Conservation (phyloP, 306 rosid genomes). For the Abrus precatorius region DNA sequence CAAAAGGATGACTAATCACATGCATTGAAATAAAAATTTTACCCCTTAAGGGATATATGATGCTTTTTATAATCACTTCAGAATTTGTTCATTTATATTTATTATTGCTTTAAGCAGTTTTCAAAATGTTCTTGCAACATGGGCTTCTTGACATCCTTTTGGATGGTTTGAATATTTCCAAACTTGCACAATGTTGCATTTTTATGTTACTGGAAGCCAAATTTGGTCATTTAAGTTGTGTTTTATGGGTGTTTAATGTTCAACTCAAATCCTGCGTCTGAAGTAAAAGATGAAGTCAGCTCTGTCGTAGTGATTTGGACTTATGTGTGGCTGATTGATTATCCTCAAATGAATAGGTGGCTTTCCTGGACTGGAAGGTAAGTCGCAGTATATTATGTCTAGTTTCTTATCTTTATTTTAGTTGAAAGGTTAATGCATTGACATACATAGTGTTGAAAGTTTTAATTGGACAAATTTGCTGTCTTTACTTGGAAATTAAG, state of each 20-base stretch:
- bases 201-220: neutral
- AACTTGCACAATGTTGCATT: slow-evolving; percentile 1
- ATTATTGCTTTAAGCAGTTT: neutral
- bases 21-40: slow-evolving; percentile 13
- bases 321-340: slow-evolving; percentile 42
- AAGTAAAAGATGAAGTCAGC: slow-evolving; percentile 29
- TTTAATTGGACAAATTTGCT: neutral
- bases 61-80: neutral
- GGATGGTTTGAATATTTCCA: slow-evolving; percentile 13
- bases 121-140: neutral
- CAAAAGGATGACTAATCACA: neutral
- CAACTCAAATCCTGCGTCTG: slow-evolving; percentile 5
- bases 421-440: slow-evolving; percentile 8
- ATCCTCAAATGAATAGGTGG: slow-evolving; percentile 37
- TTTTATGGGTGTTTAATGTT: slow-evolving; percentile 26
- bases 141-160: slow-evolving; percentile 31
- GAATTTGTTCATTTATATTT: neutral
- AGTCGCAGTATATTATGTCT: slow-evolving; percentile 29
- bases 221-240: neutral
- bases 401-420: slow-evolving; percentile 11
- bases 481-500: neutral
- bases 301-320: slow-evolving; percentile 39
- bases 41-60: neutral
- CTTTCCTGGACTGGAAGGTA: slow-evolving; percentile 51
- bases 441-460: slow-evolving; percentile 1